These are phyloP conservation scores for Kernera saxatilis DNA, from an alignment of 345 rosid genomes.

Conservation along the genomic window DNA sequence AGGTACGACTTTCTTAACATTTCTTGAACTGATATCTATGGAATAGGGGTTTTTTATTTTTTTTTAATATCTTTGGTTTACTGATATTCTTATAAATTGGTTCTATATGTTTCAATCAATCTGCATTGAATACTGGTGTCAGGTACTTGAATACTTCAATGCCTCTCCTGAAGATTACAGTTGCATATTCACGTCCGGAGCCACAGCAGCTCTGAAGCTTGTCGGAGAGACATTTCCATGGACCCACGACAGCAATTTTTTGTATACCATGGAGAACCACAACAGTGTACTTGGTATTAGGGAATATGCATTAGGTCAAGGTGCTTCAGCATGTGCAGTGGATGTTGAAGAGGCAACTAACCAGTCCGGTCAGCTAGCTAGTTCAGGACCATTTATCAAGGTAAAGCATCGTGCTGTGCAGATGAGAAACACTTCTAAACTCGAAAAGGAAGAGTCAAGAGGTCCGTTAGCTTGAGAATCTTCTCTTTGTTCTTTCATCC, in stretches of 20 bases:
- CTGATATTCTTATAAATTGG: background rate
- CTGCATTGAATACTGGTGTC: conserved; percentile 1
- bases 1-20: conserved; percentile 41
- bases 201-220: conserved; percentile 86
- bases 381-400: conserved; percentile 34
- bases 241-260: conserved; percentile 55
- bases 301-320: conserved; percentile 90
- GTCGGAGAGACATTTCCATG: conserved; percentile 95
- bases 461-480: conserved; percentile 36
- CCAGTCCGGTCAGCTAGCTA: conserved; percentile 19
- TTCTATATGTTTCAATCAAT: conserved; percentile 6
- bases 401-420: conserved; percentile 47
- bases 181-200: conserved; percentile 95
- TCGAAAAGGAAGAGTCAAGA: conserved; percentile 28
- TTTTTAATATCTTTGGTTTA: background rate
- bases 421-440: conserved; percentile 43
- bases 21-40: background rate
- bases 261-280: conserved; percentile 93
- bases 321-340: conserved; percentile 77
- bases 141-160: conserved; percentile 89
- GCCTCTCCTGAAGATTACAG: conserved; percentile 79
- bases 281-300: conserved; percentile 97
- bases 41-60: background rate
- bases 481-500: background rate
- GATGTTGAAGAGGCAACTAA: conserved; percentile 53